These are phyloP conservation scores for Aspergillus flavus DNA, from an alignment of 2,329 filamentous ascomycete species.

Conservation along the genomic window DNA sequence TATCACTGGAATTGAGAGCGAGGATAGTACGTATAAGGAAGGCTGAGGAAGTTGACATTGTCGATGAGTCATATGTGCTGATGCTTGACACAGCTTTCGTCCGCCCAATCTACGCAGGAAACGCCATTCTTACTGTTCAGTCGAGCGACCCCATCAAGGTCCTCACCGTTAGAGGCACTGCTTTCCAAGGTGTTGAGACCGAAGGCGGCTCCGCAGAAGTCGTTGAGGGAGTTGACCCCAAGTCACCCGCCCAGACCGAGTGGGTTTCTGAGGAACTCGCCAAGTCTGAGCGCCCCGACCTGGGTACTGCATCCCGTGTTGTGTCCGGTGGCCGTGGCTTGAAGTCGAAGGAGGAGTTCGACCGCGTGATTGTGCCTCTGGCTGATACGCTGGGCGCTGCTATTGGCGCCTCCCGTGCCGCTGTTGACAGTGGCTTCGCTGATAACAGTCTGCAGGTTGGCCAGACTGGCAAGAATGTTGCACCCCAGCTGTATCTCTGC, in stretches of 20 bases:
- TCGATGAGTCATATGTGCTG: constrained; percentile 25
- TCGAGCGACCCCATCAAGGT: constrained; percentile 84
- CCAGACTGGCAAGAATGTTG: constrained; percentile 98
- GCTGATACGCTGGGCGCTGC: constrained; percentile 94
- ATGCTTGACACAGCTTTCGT: constrained; percentile 68
- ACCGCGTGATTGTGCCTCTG: constrained; percentile 86
- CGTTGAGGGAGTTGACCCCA: constrained; percentile 82
- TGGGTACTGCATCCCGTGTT: constrained; percentile 84
- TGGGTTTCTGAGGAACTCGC: constrained; percentile 94
- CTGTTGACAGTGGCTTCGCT: constrained; percentile 94
- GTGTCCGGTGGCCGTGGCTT: constrained; percentile 92
- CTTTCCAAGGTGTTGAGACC: constrained; percentile 75
- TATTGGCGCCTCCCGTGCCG: constrained; percentile 90
- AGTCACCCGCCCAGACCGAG: constrained; percentile 71
- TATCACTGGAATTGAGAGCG: constrained; percentile 80
- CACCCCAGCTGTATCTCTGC: constrained; percentile 91
- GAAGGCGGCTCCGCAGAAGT: constrained; percentile 74
- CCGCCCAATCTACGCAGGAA: constrained; percentile 95
- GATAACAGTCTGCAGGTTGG: constrained; percentile 98
- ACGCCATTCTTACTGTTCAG: constrained; percentile 94
- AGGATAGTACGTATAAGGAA: constrained; percentile 65
- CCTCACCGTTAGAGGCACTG: constrained; percentile 89
- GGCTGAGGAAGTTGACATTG: not conserved
- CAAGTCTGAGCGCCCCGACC: constrained; percentile 90
- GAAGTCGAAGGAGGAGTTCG: constrained; percentile 98